phyloP scores from a whole-genome alignment of 2,329 filamentous ascomycete genomes.

The Juglanconis oblonga region DNA sequence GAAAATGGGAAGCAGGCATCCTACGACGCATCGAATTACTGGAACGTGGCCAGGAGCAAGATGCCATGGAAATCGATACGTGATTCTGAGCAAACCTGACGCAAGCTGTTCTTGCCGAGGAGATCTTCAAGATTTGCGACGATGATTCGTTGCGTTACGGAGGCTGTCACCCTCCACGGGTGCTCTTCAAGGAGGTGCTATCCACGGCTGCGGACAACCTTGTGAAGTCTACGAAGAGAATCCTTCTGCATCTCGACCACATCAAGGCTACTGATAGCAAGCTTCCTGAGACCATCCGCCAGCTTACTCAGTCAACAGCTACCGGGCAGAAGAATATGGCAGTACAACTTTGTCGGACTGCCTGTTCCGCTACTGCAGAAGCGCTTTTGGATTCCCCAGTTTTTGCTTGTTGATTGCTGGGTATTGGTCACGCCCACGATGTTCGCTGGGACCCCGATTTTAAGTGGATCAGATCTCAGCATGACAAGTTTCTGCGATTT shows the following conservation, averaged over 20 bases:
- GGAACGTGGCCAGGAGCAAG: slow-evolving; percentile 9
- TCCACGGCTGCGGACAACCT: neutral
- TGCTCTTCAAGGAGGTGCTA: neutral
- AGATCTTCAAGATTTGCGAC: neutral
- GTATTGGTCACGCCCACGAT: too few species aligned
- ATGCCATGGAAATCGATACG: slow-evolving; percentile 19
- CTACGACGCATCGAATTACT: slow-evolving; percentile 46
- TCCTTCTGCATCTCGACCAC: neutral
- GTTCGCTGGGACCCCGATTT: too few species aligned
- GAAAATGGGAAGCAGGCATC: slow-evolving; percentile 61
- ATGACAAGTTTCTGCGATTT: too few species aligned
- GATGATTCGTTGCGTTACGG: neutral
- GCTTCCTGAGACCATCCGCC: neutral
- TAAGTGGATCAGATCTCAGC: too few species aligned
- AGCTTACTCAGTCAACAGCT: neutral
- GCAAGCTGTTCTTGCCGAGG: neutral
- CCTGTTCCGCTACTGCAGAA: too few species aligned
- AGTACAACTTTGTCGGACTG: too few species aligned
- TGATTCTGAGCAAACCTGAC: slow-evolving; percentile 4
- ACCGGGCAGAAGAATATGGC: too few species aligned
- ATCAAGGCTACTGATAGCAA: neutral
- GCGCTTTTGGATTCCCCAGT: too few species aligned
- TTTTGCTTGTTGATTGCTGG: too few species aligned
- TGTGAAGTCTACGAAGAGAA: slow-evolving; percentile 1
- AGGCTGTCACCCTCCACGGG: slow-evolving; percentile 1